These are phyloP conservation scores for Termitomyces sp. DNA, from an alignment of 768 basidiomycete genomes.

Conservation along the genomic window DNA sequence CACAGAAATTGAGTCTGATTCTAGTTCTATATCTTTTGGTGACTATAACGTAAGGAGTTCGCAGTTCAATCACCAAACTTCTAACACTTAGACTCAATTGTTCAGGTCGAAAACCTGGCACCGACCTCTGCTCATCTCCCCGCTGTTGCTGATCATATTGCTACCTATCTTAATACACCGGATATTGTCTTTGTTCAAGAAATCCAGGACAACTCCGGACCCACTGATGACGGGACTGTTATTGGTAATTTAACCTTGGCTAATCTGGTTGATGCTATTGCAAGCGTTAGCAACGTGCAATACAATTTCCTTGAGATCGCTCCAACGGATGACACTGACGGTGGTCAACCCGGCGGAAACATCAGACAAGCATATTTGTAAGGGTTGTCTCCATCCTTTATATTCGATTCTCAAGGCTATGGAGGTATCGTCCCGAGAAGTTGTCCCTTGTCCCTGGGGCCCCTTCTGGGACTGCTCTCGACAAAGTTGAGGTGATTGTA, in stretches of 20 bases:
- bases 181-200: slow-evolving; percentile 63
- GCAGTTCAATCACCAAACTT: neutral
- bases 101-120: slow-evolving; percentile 51
- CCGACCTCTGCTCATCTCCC: slow-evolving; percentile 44
- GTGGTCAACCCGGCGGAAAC: slow-evolving; percentile 59
- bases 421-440: slow-evolving; percentile 44
- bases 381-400: slow-evolving; percentile 10
- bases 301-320: slow-evolving; percentile 47
- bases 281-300: slow-evolving; percentile 30
- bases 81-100: neutral
- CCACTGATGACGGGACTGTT: slow-evolving; percentile 47
- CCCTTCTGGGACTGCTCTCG: slow-evolving; percentile 41
- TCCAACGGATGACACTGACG: slow-evolving; percentile 50
- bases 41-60: slow-evolving; percentile 48
- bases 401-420: neutral
- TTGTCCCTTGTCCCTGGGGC: slow-evolving; percentile 40
- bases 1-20: slow-evolving; percentile 30
- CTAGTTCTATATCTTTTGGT: slow-evolving; percentile 42
- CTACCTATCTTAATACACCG: slow-evolving; percentile 39
- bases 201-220: slow-evolving; percentile 54
- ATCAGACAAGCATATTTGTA: slow-evolving; percentile 56
- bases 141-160: slow-evolving; percentile 48
- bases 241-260: slow-evolving; percentile 47
- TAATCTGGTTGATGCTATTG: slow-evolving; percentile 44
- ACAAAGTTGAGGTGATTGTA: slow-evolving; percentile 32